A percentile compares a stretch with the other conserved stretches of the same genome.
Conservation (phyloP, 169 alveolate species). For the Amoebophrya sp. region DNA sequence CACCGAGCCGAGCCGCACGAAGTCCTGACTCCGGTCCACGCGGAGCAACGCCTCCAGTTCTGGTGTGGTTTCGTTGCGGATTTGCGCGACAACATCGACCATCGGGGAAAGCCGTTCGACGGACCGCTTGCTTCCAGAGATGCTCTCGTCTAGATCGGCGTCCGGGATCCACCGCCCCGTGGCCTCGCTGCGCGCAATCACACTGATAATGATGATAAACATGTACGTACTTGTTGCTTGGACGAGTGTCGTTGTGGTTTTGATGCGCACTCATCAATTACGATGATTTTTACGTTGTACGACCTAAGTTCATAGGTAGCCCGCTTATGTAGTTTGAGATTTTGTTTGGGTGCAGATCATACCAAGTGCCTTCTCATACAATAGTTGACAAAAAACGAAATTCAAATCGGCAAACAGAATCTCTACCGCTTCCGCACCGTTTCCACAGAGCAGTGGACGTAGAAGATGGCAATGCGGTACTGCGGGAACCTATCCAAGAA, state of each 20-base stretch:
- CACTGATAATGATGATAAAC: no score
- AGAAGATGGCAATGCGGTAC: not conserved
- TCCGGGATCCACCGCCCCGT: not conserved
- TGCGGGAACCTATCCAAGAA: no score
- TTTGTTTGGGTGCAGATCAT: not conserved
- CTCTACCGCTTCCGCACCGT: not conserved
- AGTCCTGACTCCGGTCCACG: not conserved
- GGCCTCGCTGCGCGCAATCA: not conserved
- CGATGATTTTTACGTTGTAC: not conserved
- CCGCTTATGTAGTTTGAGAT: not conserved
- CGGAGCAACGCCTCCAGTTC: not conserved
- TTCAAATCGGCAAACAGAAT: not conserved
- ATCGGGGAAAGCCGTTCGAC: not conserved
- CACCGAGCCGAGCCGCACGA: not conserved
- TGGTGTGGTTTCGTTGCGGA: not conserved
- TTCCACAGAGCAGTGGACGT: not conserved
- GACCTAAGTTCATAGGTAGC: not conserved
- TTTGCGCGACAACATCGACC: not conserved
- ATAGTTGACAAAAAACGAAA: not conserved
- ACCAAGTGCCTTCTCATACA: not conserved
- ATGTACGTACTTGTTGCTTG: no score
- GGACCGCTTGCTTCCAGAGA: not conserved
- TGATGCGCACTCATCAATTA: no score
- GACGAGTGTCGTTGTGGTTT: no score
- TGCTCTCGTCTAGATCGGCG: not conserved